Evolutionary conservation across 2,329 filamentous ascomycete genomes (phyloP).

Genomic region (Neodidymelliopsis sp.): DNA sequence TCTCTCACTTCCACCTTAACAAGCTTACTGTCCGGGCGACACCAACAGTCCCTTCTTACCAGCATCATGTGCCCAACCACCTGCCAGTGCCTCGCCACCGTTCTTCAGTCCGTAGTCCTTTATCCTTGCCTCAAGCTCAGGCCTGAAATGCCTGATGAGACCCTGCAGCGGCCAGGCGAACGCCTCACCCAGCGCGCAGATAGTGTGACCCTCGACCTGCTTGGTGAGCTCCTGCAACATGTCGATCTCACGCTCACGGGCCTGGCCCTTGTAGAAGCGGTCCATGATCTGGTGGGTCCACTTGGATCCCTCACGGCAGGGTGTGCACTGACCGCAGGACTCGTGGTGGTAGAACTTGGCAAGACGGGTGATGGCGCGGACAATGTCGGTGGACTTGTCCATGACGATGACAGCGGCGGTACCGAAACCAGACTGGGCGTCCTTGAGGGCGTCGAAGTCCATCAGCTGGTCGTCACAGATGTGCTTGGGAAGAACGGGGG

Average conservation of each 20-base stretch:
- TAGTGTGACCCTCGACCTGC: conserved; percentile 99
- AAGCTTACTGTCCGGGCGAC: conserved; percentile 78
- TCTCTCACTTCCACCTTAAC: too few species aligned
- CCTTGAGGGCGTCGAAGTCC: conserved; percentile 99
- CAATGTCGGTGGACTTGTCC: conserved; percentile 97
- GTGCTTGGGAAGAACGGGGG: conserved; percentile 88
- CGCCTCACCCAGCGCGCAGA: conserved; percentile 96
- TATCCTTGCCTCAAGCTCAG: conserved; percentile 92
- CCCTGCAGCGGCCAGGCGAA: conserved; percentile 99
- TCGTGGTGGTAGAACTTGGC: conserved; percentile 99
- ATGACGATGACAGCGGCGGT: conserved; percentile 98
- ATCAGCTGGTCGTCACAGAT: conserved; percentile 96
- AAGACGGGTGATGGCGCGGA: conserved; percentile 90
- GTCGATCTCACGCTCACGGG: conserved; percentile 91
- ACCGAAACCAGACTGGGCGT: conserved; percentile 94
- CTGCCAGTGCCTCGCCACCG: conserved; percentile 79
- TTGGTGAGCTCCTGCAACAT: conserved; percentile 99
- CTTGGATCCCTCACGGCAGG: conserved; percentile 98
- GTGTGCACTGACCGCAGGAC: conserved; percentile 97
- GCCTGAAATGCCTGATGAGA: conserved; percentile 96
- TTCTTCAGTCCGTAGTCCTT: conserved; percentile 76
- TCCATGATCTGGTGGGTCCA: conserved; percentile 99
- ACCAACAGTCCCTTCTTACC: conserved; percentile 81
- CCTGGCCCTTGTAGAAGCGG: conserved; percentile 91
- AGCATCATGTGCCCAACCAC: conserved; percentile 84